Percentiles rank a stretch among this genome's conserved stretches.
These are phyloP conservation scores for Setaria italica DNA, from an alignment of 202 grass and related monocot genomes.

Conservation along the genomic window DNA sequence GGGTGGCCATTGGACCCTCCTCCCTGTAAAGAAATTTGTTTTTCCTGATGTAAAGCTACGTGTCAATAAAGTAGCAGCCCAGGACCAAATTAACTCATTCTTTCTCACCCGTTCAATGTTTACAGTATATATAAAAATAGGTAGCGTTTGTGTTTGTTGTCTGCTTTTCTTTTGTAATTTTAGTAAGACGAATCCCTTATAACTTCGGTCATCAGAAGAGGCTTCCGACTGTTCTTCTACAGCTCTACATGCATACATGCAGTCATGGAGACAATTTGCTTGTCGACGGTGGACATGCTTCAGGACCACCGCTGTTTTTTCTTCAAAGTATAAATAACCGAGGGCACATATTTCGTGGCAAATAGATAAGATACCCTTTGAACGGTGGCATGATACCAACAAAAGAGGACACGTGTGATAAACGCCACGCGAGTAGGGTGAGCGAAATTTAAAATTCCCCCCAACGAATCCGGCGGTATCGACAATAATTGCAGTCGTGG, in stretches of 20 bases:
- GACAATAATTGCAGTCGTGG: constrained; percentile 1
- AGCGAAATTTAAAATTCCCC: background rate
- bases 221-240: background rate
- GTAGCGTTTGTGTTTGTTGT: background rate
- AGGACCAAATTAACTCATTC: background rate
- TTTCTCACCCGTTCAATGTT: background rate
- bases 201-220: background rate
- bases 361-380: background rate
- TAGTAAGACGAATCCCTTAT: background rate
- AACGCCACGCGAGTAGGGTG: background rate
- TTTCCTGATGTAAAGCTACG: background rate
- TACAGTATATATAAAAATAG: background rate
- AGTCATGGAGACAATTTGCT: no score
- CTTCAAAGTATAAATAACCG: background rate
- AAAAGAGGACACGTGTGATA: background rate
- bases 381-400: background rate
- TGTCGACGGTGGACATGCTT: no score
- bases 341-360: background rate
- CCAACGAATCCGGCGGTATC: background rate
- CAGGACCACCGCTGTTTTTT: background rate
- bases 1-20: background rate
- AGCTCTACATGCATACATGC: no score
- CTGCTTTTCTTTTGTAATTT: background rate
- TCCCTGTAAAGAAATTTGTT: constrained; percentile 44
- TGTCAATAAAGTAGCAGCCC: constrained; percentile 19